Evolutionary conservation across 2,329 filamentous ascomycete genomes (phyloP), one percentile per base, ranked within the genome.

Genomic region (Colletotrichum limetticola): DNA sequence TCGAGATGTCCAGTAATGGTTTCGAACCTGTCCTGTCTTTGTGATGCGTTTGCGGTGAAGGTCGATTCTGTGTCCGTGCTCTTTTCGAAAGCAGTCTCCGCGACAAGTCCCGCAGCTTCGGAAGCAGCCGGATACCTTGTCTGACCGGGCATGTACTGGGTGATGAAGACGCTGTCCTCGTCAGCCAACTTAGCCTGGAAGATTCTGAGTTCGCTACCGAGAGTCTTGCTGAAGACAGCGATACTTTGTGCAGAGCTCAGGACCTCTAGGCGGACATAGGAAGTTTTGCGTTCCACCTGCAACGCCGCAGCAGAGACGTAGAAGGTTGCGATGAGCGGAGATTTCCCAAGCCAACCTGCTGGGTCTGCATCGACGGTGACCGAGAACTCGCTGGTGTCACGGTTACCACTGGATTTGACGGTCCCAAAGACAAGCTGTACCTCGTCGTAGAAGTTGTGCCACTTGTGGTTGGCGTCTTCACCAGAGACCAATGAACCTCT

Each of bases 391-490:
- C 82, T 81, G 6, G 76, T 73, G 1, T 79, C 74, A 5, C 73
- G 74, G 5, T 76, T 35, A 0, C 81, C 80, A 1, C 58, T 66
- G 0, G 76, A 74, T 60, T 76, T 76, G 14, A 85, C 67, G 0
- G 76, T 79, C 16, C 86, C 86, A 75, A 87, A 86, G 5, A 77
- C 69, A 35, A 86, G 74, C 1, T 87, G 86, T 14, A 85, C 78
- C 68, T 83, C 80, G 4, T 79, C 76, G 75, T 83, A 87, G 16
- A 81, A 74, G 72, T 81, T 82, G 32, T 80, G 78, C 79, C 80
- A 84, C 57, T 77, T 72, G 26, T 75, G 71, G 14, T 74, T 57
- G 2, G 78, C 75, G 12, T 74, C 61, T 5, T 76, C 71, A 1
- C 76, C 72, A 11, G 79, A 75, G n/a, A 76, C 77, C 22, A 83